Evolutionary conservation across 2,329 filamentous ascomycete species (phyloP).

Genomic region (Hymenoscyphus occultus): DNA sequence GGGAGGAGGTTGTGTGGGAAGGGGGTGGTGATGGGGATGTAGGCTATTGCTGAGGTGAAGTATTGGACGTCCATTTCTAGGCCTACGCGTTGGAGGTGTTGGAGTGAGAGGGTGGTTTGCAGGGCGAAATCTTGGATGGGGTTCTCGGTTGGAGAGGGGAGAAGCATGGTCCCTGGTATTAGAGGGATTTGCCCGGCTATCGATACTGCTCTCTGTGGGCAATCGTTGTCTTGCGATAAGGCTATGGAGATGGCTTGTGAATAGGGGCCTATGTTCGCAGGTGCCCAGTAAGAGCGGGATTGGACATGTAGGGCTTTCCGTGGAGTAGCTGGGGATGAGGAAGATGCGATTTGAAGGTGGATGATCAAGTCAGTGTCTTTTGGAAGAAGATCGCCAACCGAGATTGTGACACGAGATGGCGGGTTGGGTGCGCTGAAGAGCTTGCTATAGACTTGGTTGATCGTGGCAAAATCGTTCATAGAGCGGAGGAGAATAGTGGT

Average conservation of each 20-base stretch:
- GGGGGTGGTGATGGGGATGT: slow-evolving; percentile 51
- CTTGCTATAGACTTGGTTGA: slow-evolving; percentile 74
- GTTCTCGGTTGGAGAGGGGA: slow-evolving; percentile 41
- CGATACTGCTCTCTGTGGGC: slow-evolving; percentile 46
- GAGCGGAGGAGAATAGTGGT: slow-evolving; percentile 68
- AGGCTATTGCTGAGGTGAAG: slow-evolving; percentile 75
- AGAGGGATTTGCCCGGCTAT: slow-evolving; percentile 92
- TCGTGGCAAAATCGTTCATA: slow-evolving; percentile 73
- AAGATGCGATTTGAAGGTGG: slow-evolving; percentile 41
- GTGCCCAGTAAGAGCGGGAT: slow-evolving; percentile 93
- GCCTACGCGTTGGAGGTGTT: slow-evolving; percentile 86
- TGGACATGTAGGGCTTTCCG: slow-evolving; percentile 80
- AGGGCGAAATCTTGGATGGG: slow-evolving; percentile 43
- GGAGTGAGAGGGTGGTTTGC: slow-evolving; percentile 71
- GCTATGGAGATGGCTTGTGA: slow-evolving; percentile 66
- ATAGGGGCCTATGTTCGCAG: slow-evolving; percentile 95
- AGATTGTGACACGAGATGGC: slow-evolving; percentile 79
- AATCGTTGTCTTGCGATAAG: slow-evolving; percentile 28
- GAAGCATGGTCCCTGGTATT: slow-evolving; percentile 72
- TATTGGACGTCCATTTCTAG: slow-evolving; percentile 66
- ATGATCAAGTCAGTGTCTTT: slow-evolving; percentile 58
- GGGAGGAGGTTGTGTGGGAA: slow-evolving; percentile 36
- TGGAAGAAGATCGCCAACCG: slow-evolving; percentile 68
- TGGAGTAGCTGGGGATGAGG: slow-evolving; percentile 21
- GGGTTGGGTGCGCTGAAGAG: slow-evolving; percentile 78